Evolutionary conservation across 139 green algal genomes (phyloP).

Genomic region (Haematococcus lacustris): DNA sequence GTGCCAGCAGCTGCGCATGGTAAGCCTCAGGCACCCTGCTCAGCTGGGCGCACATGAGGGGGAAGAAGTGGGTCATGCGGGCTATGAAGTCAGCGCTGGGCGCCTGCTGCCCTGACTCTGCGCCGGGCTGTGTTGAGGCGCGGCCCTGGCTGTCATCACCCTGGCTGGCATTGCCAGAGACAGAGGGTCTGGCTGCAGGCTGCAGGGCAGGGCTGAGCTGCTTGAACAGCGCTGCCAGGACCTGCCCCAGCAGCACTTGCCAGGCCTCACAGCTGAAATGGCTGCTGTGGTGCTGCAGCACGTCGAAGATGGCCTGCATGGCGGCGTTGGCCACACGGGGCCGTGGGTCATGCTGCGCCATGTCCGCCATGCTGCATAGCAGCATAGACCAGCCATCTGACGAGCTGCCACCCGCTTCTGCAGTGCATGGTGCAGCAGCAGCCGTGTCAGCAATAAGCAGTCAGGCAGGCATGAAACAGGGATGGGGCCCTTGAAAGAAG

Average conservation of each 20-base stretch:
- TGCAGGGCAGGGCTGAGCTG: no score
- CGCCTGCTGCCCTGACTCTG: no score
- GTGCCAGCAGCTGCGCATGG: slow-evolving; percentile 12
- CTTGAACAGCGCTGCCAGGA: slow-evolving; percentile 27
- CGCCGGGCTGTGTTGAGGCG: no score
- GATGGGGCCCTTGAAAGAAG: no score
- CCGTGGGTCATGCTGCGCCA: slow-evolving; percentile 14
- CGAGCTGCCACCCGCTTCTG: no score
- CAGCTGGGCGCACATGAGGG: slow-evolving; percentile 32
- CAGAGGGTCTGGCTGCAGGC: not conserved
- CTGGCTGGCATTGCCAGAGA: no score
- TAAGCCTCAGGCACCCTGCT: not conserved
- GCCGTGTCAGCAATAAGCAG: no score
- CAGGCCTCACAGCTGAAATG: slow-evolving; percentile 39
- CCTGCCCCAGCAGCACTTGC: slow-evolving; percentile 27
- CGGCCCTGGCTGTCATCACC: no score
- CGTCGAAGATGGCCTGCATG: slow-evolving; percentile 29
- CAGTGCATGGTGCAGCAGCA: no score
- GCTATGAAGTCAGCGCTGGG: slow-evolving; percentile 20
- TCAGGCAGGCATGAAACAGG: no score
- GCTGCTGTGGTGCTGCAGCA: slow-evolving; percentile 18
- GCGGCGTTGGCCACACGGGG: slow-evolving; percentile 15
- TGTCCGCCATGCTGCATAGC: not conserved
- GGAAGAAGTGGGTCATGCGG: slow-evolving; percentile 29
- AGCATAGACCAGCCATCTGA: not conserved